Evolutionary conservation across 1,284 basidiomycete genomes (phyloP), one percentile per base, ranked within the genome.

Genomic region (Microbotryum lychnidis-dioicae): DNA sequence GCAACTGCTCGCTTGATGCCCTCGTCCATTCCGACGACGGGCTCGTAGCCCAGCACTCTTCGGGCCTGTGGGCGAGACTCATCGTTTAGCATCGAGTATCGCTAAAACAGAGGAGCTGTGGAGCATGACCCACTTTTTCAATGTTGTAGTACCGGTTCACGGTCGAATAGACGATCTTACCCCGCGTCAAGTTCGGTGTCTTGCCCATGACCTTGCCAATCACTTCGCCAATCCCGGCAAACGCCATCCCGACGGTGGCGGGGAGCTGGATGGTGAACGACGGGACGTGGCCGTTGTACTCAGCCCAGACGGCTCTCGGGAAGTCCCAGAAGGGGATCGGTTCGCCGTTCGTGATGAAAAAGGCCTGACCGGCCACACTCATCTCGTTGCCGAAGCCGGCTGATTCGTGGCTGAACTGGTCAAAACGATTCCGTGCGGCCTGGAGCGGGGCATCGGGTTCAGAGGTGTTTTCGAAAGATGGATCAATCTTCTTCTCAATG

Each of bases 341-440:
- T 75, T 97, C 93, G 66, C 93, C 92, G 74, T 97, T 97, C 64
- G 93, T 96, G 77, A 99, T 91, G 80, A 94, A 96, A 80, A 96
- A 99, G 1, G 81, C 89, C 75, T 97, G 88, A 0, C 96, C 96
- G 4, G 91, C 92, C 61, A 73, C 53, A 49, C 63, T 52, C 60
- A 69, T 29, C 64, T 63, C 45, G 21, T 73, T 50, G 6, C 66
- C 65, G 10, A 69, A 70, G 60, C 68, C 61, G 44, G 64, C 48
- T 18, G 73, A 68, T 45, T 72, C 66, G 61, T 76, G 73, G 64
- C 75, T 75, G 71, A 81, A 81, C 62, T 79, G 80, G 73, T 82
- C 81, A 75, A 79, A 81, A 67, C 75, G 61, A 73, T 77, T 56
- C 14, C 69, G 54, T 16, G 58, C 50, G 31, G 68, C 79, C 29